Evolutionary conservation across 352 stramenopile genomes (phyloP).

Genomic region (Globisporangium apiculatum): DNA sequence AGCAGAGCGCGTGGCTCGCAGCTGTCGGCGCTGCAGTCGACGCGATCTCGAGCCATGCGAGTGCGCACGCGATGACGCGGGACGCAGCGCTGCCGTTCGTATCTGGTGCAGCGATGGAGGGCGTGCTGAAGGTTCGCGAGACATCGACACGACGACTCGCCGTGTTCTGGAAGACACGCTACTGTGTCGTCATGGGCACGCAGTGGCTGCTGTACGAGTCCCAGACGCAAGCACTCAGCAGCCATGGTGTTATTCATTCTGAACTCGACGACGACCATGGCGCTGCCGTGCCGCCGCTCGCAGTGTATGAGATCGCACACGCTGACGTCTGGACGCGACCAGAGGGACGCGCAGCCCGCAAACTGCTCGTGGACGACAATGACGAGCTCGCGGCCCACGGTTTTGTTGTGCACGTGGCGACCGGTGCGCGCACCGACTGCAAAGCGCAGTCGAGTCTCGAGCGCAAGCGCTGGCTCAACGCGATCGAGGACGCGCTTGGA

Average conservation of each 20-base stretch:
- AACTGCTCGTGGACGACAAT: constrained; percentile 3
- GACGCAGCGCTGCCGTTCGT: constrained; percentile 54
- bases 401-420: constrained; percentile 23
- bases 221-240: constrained; percentile 39
- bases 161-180: constrained; percentile 48
- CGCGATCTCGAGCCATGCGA: constrained; percentile 6
- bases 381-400: constrained; percentile 16
- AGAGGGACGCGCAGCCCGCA: background rate
- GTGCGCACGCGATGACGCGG: constrained; percentile 16
- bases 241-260: constrained; percentile 1
- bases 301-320: constrained; percentile 47
- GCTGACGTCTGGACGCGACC: constrained; percentile 13
- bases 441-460: constrained; percentile 55
- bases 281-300: constrained; percentile 21
- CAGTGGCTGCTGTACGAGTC: constrained; percentile 69
- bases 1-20: constrained; percentile 32
- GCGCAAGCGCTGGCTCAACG: constrained; percentile 62
- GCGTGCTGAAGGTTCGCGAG: constrained; percentile 50
- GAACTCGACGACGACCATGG: background rate
- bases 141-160: constrained; percentile 25
- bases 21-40: constrained; percentile 22
- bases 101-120: constrained; percentile 56
- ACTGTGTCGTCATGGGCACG: constrained; percentile 61
- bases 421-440: constrained; percentile 32
- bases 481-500: constrained; percentile 45